phyloP scores from a whole-genome alignment of 2,329 filamentous ascomycete species.

The Meredithiella fracta region DNA sequence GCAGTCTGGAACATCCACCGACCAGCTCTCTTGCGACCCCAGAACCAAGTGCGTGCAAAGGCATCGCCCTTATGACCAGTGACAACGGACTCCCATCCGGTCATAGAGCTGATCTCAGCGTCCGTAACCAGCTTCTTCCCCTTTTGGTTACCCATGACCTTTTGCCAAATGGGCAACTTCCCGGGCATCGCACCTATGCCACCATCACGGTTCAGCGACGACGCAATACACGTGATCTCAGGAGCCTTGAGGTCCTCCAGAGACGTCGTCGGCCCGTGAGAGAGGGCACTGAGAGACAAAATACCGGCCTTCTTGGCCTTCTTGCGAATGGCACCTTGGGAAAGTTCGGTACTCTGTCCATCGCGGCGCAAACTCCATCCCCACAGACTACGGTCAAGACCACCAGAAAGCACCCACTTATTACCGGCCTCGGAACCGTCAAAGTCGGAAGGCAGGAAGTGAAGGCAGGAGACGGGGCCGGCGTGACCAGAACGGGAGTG shows the following conservation, averaged over 20 bases:
- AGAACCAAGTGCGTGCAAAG: constrained; percentile 90
- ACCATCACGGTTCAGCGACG: constrained; percentile 83
- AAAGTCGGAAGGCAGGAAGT: constrained; percentile 75
- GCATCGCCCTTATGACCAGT: constrained; percentile 79
- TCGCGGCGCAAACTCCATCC: constrained; percentile 90
- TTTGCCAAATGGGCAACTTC: constrained; percentile 64
- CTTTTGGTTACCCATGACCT: constrained; percentile 20
- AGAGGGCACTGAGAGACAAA: constrained; percentile 37
- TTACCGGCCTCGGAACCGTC: constrained; percentile 77
- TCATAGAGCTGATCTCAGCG: constrained; percentile 57
- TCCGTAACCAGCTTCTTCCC: constrained; percentile 47
- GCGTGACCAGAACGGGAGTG: constrained; percentile 82
- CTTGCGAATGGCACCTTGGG: constrained; percentile 74
- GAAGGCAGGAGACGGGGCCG: constrained; percentile 63
- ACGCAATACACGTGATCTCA: constrained; percentile 80
- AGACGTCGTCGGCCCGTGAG: constrained; percentile 44
- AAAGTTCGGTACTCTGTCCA: constrained; percentile 83
- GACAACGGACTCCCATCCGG: constrained; percentile 92
- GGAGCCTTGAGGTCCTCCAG: constrained; percentile 72
- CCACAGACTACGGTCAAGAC: constrained; percentile 82
- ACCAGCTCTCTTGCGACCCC: constrained; percentile 84
- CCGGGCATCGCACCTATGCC: constrained; percentile 76
- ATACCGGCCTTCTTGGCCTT: constrained; percentile 81
- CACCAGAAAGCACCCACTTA: constrained; percentile 87
- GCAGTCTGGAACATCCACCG: constrained; percentile 83